Percentiles rank a stretch among this genome's conserved stretches.
These are phyloP conservation scores for Pyrenula aspistea DNA, from an alignment of 495 filamentous ascomycete species.

Conservation along the genomic window DNA sequence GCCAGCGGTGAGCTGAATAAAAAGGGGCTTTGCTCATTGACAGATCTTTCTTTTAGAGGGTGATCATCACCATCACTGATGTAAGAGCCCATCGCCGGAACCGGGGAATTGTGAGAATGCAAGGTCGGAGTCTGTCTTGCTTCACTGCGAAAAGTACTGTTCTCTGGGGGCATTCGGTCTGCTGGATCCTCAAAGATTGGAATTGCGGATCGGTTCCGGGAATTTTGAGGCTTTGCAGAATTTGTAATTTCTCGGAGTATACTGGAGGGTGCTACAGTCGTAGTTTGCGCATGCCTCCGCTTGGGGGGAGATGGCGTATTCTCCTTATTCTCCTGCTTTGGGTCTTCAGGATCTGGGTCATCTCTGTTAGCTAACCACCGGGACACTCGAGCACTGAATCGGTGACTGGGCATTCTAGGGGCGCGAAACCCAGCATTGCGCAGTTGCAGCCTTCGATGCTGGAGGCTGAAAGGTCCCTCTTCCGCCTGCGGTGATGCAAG, in stretches of 20 bases:
- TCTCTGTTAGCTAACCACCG: neutral
- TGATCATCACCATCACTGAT: neutral
- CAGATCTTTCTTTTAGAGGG: conserved; percentile 9
- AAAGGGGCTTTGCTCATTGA: conserved; percentile 9
- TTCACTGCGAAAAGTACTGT: neutral
- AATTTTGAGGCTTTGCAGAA: conserved; percentile 5
- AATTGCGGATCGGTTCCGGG: neutral
- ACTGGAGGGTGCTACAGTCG: conserved; percentile 5
- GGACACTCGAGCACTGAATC: neutral
- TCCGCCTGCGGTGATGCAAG: conserved; percentile 2
- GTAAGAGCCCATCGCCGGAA: neutral
- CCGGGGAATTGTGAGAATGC: neutral
- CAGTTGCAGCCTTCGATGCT: conserved; percentile 17
- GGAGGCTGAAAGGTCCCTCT: conserved; percentile 11
- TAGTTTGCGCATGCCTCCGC: neutral
- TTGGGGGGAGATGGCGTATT: neutral
- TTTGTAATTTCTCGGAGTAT: conserved; percentile 20
- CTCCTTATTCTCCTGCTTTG: neutral
- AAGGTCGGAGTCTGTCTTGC: neutral
- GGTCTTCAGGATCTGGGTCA: neutral
- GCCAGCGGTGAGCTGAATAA: conserved; percentile 11
- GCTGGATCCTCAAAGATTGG: neutral
- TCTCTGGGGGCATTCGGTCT: neutral
- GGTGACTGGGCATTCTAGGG: conserved; percentile 8
- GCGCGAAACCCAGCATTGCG: conserved; percentile 23